Evolutionary conservation across 2,329 filamentous ascomycete genomes (phyloP).

Genomic region (Paraconiothyrium brasiliense): DNA sequence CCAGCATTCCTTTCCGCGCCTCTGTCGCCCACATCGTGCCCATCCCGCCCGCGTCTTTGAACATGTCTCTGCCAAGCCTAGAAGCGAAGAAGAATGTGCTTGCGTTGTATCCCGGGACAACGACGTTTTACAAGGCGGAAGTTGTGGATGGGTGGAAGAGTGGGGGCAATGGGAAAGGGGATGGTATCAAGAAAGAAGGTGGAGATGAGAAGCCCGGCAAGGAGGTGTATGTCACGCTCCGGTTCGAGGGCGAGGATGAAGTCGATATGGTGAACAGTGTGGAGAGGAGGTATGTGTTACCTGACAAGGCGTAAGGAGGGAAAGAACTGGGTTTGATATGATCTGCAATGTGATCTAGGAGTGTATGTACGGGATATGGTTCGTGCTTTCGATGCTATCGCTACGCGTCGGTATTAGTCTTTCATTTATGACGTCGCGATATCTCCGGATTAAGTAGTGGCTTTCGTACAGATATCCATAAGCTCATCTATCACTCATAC

Average conservation of each 20-base stretch:
- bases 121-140: slow-evolving; percentile 64
- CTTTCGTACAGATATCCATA: slow-evolving; percentile 33
- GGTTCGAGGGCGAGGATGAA: slow-evolving; percentile 61
- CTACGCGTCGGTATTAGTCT: neutral
- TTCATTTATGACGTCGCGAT: neutral
- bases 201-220: slow-evolving; percentile 49
- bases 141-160: slow-evolving; percentile 55
- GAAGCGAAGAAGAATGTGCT: slow-evolving; percentile 56
- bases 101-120: slow-evolving; percentile 61
- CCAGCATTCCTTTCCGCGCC: slow-evolving; percentile 54
- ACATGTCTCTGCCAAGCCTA: slow-evolving; percentile 54
- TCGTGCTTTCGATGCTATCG: neutral
- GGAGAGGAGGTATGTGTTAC: slow-evolving; percentile 60
- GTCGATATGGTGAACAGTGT: slow-evolving; percentile 57
- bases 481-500: slow-evolving; percentile 29
- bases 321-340: neutral
- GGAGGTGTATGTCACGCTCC: slow-evolving; percentile 53
- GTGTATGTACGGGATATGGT: neutral
- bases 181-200: slow-evolving; percentile 46
- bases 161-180: slow-evolving; percentile 32
- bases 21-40: slow-evolving; percentile 57
- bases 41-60: slow-evolving; percentile 55
- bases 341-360: slow-evolving; percentile 1
- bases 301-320: slow-evolving; percentile 33
- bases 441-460: neutral